phyloP scores from a whole-genome alignment of 2,329 filamentous ascomycete genomes.

The Xylariaceae sp. region DNA sequence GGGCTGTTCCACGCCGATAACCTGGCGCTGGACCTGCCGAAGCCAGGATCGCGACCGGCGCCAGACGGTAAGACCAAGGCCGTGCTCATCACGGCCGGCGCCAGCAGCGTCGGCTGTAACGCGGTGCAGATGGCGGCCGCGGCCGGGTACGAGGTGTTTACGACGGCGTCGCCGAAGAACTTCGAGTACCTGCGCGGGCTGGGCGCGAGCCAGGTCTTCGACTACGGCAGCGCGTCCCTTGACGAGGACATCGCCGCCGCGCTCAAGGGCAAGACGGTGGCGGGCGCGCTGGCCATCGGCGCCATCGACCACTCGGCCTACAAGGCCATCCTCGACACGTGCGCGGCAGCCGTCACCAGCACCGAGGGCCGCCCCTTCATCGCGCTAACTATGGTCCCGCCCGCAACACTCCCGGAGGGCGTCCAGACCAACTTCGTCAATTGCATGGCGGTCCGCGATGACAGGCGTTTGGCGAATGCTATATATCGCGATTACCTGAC shows the following conservation, averaged over 20 bases:
- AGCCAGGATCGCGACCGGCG: not conserved
- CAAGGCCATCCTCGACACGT: not conserved
- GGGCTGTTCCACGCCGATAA: constrained; percentile 20
- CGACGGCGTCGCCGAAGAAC: constrained; percentile 24
- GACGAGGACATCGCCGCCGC: constrained; percentile 16
- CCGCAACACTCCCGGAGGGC: too few species aligned
- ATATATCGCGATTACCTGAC: constrained; percentile 1
- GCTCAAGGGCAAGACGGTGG: constrained; percentile 20
- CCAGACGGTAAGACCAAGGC: constrained; percentile 18
- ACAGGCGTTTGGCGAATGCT: not conserved
- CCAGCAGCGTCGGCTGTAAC: constrained; percentile 31
- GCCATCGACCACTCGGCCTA: constrained; percentile 17
- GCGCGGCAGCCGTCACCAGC: not conserved
- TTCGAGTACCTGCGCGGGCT: constrained; percentile 10
- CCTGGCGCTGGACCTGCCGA: constrained; percentile 17
- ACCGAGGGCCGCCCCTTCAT: not conserved
- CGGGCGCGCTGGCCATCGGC: too few species aligned
- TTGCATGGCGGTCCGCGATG: not conserved
- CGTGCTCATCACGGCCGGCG: constrained; percentile 22
- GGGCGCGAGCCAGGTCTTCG: constrained; percentile 8
- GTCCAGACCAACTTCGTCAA: too few species aligned
- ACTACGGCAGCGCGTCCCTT: constrained; percentile 12
- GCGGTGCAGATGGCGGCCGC: too few species aligned
- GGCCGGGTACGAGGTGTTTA: too few species aligned
- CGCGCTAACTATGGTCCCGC: too few species aligned